These are phyloP conservation scores for Eimeria nieschulzi DNA, from an alignment of 169 alveolate species.

Conservation along the genomic window DNA sequence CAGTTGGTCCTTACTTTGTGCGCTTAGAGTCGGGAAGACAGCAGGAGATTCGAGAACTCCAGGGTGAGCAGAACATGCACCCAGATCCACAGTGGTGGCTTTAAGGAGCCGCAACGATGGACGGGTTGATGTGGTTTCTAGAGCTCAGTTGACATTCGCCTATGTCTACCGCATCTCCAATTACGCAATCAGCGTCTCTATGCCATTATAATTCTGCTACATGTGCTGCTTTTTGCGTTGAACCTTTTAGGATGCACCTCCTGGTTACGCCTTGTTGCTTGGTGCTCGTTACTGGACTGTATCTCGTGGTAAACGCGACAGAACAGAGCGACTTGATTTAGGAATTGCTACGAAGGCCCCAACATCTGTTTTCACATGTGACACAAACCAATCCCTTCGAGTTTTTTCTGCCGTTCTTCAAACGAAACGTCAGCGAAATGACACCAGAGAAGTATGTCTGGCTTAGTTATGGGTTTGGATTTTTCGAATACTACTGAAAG, in stretches of 20 bases:
- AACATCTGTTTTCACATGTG: neutral
- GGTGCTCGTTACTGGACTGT: conserved; percentile 33
- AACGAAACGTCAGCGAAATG: conserved; percentile 4
- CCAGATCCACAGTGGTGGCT: no score
- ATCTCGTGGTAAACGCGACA: neutral
- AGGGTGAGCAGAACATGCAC: conserved; percentile 2
- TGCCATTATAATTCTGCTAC: no score
- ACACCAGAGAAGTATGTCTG: conserved; percentile 7
- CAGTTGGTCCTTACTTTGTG: neutral
- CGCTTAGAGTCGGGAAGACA: neutral
- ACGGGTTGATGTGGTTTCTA: no score
- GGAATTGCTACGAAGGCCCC: conserved; percentile 22
- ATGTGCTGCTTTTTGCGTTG: no score
- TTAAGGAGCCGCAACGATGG: no score
- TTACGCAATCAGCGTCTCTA: no score
- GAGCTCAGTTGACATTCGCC: no score
- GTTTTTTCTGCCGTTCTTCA: conserved; percentile 33
- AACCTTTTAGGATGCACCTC: neutral
- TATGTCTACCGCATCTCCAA: no score
- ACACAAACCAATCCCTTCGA: neutral
- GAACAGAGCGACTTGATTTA: conserved; percentile 39
- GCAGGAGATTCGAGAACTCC: conserved; percentile 16
- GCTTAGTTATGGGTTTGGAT: no score
- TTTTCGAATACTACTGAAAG: no score
- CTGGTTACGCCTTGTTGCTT: conserved; percentile 42